A percentile compares a stretch with the other conserved stretches of the same genome.
Evolutionary conservation across 2,329 filamentous ascomycete genomes (phyloP).

Genomic region (Coniosporium tulheliwenetii): DNA sequence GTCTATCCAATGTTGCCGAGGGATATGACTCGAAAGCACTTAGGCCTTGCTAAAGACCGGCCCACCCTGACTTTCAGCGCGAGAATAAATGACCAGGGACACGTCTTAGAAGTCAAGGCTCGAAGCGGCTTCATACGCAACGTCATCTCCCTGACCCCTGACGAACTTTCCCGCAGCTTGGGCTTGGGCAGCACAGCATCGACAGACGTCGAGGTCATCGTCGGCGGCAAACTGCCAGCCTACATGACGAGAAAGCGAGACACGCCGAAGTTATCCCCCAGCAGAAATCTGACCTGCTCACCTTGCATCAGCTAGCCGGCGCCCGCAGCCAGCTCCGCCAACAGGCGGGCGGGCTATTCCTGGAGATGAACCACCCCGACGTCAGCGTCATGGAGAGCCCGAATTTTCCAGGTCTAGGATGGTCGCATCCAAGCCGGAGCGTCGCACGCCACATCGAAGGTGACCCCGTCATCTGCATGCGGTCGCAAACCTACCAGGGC

Average conservation of each 20-base stretch:
- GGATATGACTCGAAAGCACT: slow-evolving; percentile 30
- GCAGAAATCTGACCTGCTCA: slow-evolving; percentile 17
- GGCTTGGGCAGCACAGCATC: slow-evolving; percentile 1
- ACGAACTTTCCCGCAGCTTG: slow-evolving; percentile 12
- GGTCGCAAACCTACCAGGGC: slow-evolving; percentile 16
- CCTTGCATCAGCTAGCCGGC: slow-evolving; percentile 18
- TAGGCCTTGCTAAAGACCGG: slow-evolving; percentile 37
- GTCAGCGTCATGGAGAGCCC: slow-evolving; percentile 20
- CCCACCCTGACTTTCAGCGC: slow-evolving; percentile 47
- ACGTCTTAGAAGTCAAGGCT: slow-evolving; percentile 38
- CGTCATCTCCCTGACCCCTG: slow-evolving; percentile 35
- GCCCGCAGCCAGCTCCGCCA: slow-evolving; percentile 16
- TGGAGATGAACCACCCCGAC: slow-evolving; percentile 12
- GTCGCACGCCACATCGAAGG: slow-evolving; percentile 20
- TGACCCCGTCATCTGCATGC: slow-evolving; percentile 27
- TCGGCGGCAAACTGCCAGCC: slow-evolving; percentile 17
- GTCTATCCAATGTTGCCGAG: slow-evolving; percentile 41
- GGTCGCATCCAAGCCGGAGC: slow-evolving; percentile 23
- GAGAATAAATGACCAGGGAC: slow-evolving; percentile 33
- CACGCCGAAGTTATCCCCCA: not conserved
- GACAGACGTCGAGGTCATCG: slow-evolving; percentile 10
- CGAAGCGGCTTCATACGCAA: slow-evolving; percentile 38
- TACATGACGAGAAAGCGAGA: not conserved
- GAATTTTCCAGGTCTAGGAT: slow-evolving; percentile 17
- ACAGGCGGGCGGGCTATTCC: slow-evolving; percentile 21